Evolutionary conservation across 805 yeast species (phyloP).

Genomic region (Candida tammaniensis): DNA sequence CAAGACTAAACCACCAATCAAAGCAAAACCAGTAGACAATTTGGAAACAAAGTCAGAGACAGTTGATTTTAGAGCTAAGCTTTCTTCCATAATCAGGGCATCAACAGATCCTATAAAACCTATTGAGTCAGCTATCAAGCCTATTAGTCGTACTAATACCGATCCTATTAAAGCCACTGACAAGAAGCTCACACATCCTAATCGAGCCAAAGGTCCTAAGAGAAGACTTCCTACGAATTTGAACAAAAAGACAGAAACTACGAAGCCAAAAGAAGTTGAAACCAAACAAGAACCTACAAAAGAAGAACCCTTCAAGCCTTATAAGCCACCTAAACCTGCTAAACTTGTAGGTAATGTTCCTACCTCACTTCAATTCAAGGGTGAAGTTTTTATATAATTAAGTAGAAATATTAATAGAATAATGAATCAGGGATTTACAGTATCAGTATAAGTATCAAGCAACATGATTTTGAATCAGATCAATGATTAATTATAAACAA

Average conservation of each 20-base stretch:
- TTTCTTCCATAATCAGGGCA: constrained; percentile 27
- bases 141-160: constrained; percentile 3
- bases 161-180: constrained; percentile 7
- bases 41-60: constrained; percentile 7
- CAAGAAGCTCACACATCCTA: constrained; percentile 40
- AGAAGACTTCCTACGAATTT: constrained; percentile 40
- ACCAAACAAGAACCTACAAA: not conserved
- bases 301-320: constrained; percentile 7
- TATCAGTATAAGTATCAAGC: too few species aligned
- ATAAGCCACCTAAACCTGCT: constrained; percentile 10
- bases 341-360: constrained; percentile 8
- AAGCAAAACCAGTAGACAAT: constrained; percentile 1
- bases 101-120: constrained; percentile 22
- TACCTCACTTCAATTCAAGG: constrained; percentile 12
- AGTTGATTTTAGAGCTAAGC: constrained; percentile 18
- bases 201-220: constrained; percentile 52
- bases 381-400: constrained; percentile 15
- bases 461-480: too few species aligned
- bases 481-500: too few species aligned
- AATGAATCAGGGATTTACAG: too few species aligned
- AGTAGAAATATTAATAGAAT: too few species aligned
- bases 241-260: not conserved
- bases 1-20: not conserved
- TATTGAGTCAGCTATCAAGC: constrained; percentile 4
- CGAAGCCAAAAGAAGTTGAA: not conserved